Base-by-base conservation (phyloP, 2,329 filamentous ascomycete species). In the Hypoxylon sp. region DNA sequence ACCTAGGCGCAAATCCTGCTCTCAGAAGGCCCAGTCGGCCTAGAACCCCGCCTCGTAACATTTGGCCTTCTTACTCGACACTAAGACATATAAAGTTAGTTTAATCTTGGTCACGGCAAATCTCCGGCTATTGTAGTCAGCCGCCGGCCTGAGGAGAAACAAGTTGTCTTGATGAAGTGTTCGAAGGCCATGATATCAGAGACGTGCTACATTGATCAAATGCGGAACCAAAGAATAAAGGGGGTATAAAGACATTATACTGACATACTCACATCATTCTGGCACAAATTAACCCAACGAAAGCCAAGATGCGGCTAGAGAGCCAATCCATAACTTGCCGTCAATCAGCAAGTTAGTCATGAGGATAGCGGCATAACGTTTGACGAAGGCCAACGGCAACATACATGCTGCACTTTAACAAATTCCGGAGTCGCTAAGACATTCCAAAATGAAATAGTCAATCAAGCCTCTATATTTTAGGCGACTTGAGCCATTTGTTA, bases 121-220 rank as follows among this genome's bases (percentile, higher is more conserved):
- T 71, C 73, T 63, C 64, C 74, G 74, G 74, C 26, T 46, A 29
- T 59, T 10, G 14, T 13, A 50, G 57, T 58, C 39, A 51, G 63
- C 51, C 67, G 63, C 69, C 51, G 60, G 47, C 59, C 63, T 65
- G 71, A 73, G 72, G 72, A 71, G 69, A 70, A 60, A 70, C 63
- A 62, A 35, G 35, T 55, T 53, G 67, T 62, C 66, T 70, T 31
- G 64, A 72, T 55, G 63, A 68, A 64, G 55, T 19, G 51, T 54
- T 44, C 39, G 60, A 55, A 60, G 55, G 35, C 31, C 17, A 58
- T 51, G 50, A 58, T 67, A 63, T 68, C 57, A 69, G 37, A 59
- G 55, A 48, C n/a, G 22, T 26, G 58, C 39, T 54, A 33, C 26
- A 29, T 37, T 19, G 46, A 17, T 39, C 39, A 60, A 53, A 65